phyloP scores from a whole-genome alignment of 768 basidiomycete species.

The Psilocybe sp. region DNA sequence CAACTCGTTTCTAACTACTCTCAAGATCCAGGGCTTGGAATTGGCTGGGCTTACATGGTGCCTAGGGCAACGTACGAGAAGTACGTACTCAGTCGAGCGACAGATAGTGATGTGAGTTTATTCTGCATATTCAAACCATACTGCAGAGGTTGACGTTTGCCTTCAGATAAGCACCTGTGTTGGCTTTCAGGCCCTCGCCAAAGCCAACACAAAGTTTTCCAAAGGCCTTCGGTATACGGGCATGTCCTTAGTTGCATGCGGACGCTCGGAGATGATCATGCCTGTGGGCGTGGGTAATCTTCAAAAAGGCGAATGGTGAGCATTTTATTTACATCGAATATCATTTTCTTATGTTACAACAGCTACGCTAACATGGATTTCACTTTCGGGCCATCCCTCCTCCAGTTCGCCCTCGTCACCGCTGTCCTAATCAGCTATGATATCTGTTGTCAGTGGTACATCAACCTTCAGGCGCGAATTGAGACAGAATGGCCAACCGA shows the following conservation, averaged over 20 bases:
- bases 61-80: constrained; percentile 3
- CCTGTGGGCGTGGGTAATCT: constrained; percentile 21
- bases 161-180: constrained; percentile 13
- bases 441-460: constrained; percentile 27
- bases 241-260: constrained; percentile 5
- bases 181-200: constrained; percentile 10
- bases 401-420: background rate
- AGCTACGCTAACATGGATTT: constrained; percentile 18
- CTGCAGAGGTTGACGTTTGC: background rate
- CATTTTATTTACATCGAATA: background rate
- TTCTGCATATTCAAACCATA: background rate
- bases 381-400: constrained; percentile 3
- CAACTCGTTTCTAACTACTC: constrained; percentile 9
- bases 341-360: background rate
- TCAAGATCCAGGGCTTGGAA: constrained; percentile 7
- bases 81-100: constrained; percentile 6
- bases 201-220: constrained; percentile 7
- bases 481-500: background rate
- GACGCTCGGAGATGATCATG: constrained; percentile 7
- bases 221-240: constrained; percentile 12
- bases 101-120: constrained; percentile 8
- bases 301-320: constrained; percentile 28
- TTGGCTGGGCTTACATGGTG: constrained; percentile 10
- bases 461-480: constrained; percentile 19
- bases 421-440: constrained; percentile 21